Evolutionary conservation across 2,329 filamentous ascomycete genomes (phyloP), one percentile per base, ranked within the genome.

Genomic region (Nemania sp.): DNA sequence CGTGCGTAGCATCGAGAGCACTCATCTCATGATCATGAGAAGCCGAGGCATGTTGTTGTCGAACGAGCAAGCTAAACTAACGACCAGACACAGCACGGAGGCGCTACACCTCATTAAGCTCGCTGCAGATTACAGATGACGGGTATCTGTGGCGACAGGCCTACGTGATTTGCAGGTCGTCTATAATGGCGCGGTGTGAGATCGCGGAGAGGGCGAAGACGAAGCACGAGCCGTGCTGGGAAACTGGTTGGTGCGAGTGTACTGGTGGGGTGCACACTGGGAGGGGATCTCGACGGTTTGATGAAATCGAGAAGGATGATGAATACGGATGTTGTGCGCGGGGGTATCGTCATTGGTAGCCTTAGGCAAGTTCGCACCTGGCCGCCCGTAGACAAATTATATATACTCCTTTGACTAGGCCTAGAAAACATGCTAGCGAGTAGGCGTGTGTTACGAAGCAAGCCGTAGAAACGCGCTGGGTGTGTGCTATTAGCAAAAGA

Each of bases 161-260:
- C 3, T 18, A 3, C 24, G 22, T 52, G 22, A 8, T 8, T 4
- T 52, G 22, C 7, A 3, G 22, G 7, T 52, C 47, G 22, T 18
- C 47, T 1, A 2, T 11, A 3, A 26, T 27, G 24, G 8, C 18
- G 1, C 10, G 1, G 22, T 27, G 24, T 13, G 11, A 13, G 22
- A 7, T 8, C 4, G 5, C 13, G 5, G 47, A 52, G 47, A 52
- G 22, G 15, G 47, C 11, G 24, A 52, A 26, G 24, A 15, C 2
- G 5, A 5, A 11, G 47, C 47, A 52, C 47, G 22, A 27, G 22
- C 47, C 47, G 24, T 52, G 47, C 20, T 27, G 47, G 24, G 24
- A 52, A 27, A 52, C 47, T 15, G 47, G 47, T 5, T 52, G 47
- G 47, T 52, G 47, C 6, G 22, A 52, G 13, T 52, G 47, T 13